phyloP scores from a whole-genome alignment of 441 rosid genomes.

The Adansonia grandidieri region DNA sequence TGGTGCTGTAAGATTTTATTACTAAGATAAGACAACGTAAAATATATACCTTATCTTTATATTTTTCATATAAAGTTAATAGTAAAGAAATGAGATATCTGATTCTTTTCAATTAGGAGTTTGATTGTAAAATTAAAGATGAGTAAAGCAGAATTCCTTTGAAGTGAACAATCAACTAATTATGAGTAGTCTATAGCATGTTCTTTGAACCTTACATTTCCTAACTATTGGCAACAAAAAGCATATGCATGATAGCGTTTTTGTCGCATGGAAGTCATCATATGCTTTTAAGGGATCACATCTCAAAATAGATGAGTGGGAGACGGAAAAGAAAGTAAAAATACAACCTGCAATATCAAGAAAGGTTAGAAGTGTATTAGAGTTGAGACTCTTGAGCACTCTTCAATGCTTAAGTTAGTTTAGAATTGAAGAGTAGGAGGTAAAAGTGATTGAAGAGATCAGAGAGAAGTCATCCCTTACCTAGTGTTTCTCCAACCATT shows the following conservation, averaged over 20 bases:
- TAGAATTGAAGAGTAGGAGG: too few species aligned
- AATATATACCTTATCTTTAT: conserved; percentile 44
- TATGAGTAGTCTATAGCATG: conserved; percentile 92
- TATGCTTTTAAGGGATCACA: not conserved
- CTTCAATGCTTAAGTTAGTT: too few species aligned
- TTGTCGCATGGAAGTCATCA: not conserved
- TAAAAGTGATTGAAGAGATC: too few species aligned
- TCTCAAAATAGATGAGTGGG: not conserved
- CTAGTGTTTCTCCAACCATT: too few species aligned
- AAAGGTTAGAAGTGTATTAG: too few species aligned
- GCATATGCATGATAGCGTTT: conserved; percentile 1
- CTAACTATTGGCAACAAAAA: not conserved
- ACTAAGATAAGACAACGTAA: conserved; percentile 88
- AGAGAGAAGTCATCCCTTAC: too few species aligned
- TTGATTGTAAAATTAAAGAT: conserved; percentile 81
- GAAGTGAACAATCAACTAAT: conserved; percentile 78
- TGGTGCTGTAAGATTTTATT: conserved; percentile 69
- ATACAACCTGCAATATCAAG: too few species aligned
- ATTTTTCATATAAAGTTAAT: not conserved
- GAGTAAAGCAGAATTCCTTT: conserved; percentile 70
- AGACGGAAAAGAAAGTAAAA: too few species aligned
- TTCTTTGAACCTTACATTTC: conserved; percentile 23
- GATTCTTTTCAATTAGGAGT: conserved; percentile 46
- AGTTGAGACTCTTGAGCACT: too few species aligned
- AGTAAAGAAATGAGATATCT: not conserved